Evolutionary conservation across 495 filamentous ascomycete species (phyloP), one percentile per base, ranked within the genome.

Genomic region (Aspergillus sclerotioniger): DNA sequence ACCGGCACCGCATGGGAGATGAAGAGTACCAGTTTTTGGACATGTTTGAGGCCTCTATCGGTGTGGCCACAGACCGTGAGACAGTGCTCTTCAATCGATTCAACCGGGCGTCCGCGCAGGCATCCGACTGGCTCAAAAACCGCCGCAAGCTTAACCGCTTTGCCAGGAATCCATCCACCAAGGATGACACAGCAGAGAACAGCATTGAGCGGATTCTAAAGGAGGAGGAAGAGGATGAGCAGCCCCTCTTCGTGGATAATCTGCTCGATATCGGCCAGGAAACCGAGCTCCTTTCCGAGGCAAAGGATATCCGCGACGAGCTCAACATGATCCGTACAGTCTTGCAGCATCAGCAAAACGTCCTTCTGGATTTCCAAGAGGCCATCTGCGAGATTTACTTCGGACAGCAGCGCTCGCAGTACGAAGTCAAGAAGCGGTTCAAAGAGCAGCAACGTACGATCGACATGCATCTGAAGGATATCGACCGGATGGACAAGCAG

Each of bases 281-380:
- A 67, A 88, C 85, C 2, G 80, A 83, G 54, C 74, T 88, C 0
- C 73, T 89, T 0, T 76, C 82, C 5, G 86, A 90, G 58, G 81
- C 82, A 9, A 90, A 89, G 66, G 87, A 90, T 63, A 88, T 90
- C 57, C 78, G 84, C 6, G 87, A 89, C 58, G 87, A 90, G 63
- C 75, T 90, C n/a, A 84, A 85, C 67, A 90, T 90, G 78, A 86
- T 90, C 53, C 66, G 70, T 19, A 84, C 81, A 10, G 81, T 90
- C 0, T 70, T 88, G 1, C 76, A 84, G 9, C 76, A 87, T 48
- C 87, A 90, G 57, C 63, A 76, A 19, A 64, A 74, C 29, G 81
- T 87, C 8, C 71, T 88, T 0, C 67, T 66, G 0, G 79, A 83
- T 59, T 75, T 87, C 15, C 78, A 84, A 56, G 70, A 74, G n/a